Evolutionary conservation across 1,139 yeast genomes (phyloP).

Genomic region (Kodamaea derodonti): DNA sequence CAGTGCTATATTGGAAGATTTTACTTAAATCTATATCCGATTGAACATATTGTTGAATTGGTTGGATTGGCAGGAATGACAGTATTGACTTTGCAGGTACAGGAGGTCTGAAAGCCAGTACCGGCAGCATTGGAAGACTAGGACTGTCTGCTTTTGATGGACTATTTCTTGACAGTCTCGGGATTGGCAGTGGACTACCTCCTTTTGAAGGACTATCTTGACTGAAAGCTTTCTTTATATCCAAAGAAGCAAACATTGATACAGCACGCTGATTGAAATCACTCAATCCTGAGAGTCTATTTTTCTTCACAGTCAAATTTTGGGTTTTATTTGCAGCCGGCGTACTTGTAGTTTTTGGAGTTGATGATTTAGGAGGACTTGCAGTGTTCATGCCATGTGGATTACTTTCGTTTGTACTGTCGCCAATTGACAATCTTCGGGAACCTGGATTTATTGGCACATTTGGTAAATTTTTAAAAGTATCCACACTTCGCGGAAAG

Average conservation of each 20-base stretch:
- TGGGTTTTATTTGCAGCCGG: neutral
- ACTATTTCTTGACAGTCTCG: too few species aligned
- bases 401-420: neutral
- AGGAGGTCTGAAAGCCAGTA: too few species aligned
- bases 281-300: constrained; percentile 1
- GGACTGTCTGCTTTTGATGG: too few species aligned
- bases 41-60: too few species aligned
- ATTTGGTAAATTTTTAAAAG: constrained; percentile 1
- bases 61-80: too few species aligned
- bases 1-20: constrained; percentile 1
- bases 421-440: neutral
- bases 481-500: constrained; percentile 1
- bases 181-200: too few species aligned
- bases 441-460: constrained; percentile 4
- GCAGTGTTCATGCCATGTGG: neutral
- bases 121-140: too few species aligned
- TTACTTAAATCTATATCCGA: too few species aligned
- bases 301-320: constrained; percentile 4
- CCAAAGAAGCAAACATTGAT: constrained; percentile 10
- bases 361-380: too few species aligned
- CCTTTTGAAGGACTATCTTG: too few species aligned
- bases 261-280: constrained; percentile 10
- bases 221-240: constrained; percentile 2
- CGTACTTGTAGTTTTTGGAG: neutral
- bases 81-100: too few species aligned